Percentiles rank a stretch among this genome's conserved stretches.
These are phyloP conservation scores for Xanthoconium purpureum DNA, from an alignment of 768 basidiomycete genomes.

Conservation along the genomic window DNA sequence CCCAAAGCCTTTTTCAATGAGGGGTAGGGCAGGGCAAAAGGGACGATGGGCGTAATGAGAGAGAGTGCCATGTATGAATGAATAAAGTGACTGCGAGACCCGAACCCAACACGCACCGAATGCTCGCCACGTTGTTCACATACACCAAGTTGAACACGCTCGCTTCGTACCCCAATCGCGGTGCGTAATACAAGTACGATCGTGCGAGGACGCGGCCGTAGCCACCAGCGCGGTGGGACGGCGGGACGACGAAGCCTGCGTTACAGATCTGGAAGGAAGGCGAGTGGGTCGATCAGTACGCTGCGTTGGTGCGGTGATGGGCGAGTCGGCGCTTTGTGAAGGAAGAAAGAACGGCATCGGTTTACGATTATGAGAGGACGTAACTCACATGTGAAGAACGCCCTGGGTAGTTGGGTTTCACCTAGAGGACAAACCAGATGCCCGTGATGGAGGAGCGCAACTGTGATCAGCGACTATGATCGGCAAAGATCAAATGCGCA, in stretches of 20 bases:
- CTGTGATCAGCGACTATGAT: conserved; percentile 1
- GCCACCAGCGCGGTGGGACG: conserved; percentile 56
- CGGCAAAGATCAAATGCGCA: background rate
- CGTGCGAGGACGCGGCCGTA: conserved; percentile 71
- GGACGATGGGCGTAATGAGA: no score
- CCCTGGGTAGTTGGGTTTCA: conserved; percentile 89
- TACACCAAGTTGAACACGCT: conserved; percentile 93
- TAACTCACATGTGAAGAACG: conserved; percentile 81
- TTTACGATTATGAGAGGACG: background rate
- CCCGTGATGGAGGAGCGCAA: background rate
- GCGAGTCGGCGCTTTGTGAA: no score
- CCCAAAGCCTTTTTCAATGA: conserved; percentile 56
- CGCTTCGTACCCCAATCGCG: conserved; percentile 68
- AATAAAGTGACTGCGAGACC: background rate
- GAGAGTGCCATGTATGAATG: background rate
- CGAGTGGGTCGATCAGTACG: background rate
- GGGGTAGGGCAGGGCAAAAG: background rate
- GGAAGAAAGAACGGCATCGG: background rate
- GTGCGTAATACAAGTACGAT: conserved; percentile 80
- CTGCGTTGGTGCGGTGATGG: no score
- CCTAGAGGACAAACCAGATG: conserved; percentile 32
- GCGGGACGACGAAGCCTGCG: conserved; percentile 81
- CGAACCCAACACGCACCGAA: conserved; percentile 42
- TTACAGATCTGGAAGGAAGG: conserved; percentile 66
- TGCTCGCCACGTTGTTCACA: conserved; percentile 74